phyloP scores from a whole-genome alignment of 306 rosid species.

The Prunus mira region DNA sequence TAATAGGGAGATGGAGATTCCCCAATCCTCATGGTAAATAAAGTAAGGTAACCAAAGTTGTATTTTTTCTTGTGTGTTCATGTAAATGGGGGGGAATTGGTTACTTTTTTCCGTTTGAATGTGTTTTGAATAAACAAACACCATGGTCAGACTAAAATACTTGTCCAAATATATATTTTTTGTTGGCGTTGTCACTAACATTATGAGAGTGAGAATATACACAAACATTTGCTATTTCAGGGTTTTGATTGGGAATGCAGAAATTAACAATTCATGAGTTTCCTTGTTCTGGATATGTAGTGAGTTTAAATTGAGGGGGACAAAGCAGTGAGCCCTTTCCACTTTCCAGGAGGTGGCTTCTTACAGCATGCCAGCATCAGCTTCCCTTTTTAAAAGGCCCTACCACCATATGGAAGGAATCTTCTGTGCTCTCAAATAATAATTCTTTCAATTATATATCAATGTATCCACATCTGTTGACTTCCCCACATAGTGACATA shows the following conservation, averaged over 20 bases:
- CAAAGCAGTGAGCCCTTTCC: not conserved
- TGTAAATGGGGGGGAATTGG: not conserved
- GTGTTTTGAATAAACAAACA: not conserved
- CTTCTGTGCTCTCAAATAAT: not conserved
- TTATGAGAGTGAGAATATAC: not conserved
- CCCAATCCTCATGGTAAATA: slow-evolving; percentile 7
- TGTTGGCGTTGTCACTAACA: not conserved
- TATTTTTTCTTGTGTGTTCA: slow-evolving; percentile 10
- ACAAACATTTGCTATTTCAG: not conserved
- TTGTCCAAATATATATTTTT: not conserved
- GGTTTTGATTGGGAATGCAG: not conserved
- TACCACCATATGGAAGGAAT: not conserved
- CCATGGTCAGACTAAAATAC: not conserved
- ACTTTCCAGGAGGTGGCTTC: not conserved
- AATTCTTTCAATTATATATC: not conserved
- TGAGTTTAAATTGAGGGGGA: not conserved
- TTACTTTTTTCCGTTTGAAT: not conserved
- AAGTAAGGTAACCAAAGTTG: not conserved
- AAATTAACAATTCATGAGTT: not conserved
- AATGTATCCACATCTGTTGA: not conserved
- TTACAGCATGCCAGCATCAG: slow-evolving; percentile 9
- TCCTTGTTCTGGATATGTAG: not conserved
- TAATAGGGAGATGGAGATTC: slow-evolving; percentile 13
- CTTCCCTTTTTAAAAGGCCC: not conserved
- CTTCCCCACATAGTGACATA: not conserved